Base-by-base conservation (phyloP, 352 stramenopile species). In the Globisporangium cederbergense region DNA sequence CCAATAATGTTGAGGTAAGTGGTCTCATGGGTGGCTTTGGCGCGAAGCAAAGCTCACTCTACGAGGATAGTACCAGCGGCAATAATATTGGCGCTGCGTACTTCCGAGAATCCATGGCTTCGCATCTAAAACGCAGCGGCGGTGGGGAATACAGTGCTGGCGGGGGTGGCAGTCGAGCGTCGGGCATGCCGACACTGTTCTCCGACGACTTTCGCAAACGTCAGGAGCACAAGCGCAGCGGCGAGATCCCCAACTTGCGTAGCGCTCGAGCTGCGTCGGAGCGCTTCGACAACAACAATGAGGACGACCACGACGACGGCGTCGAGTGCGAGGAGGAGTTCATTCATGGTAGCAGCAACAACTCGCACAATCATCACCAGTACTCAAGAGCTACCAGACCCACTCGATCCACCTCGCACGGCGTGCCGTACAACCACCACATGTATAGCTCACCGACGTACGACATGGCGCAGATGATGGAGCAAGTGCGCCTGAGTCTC, bases 381-480 rank as follows among this genome's bases (percentile, higher is more conserved):
- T 45, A 58, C 20, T 4, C 52, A 6, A 45, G 52, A 45, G 18
- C 32, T 16, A 25, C 11, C 38, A 45, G 38, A 45, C 38, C 38
- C 38, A 16, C 66, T 42, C 56, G 40, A 47, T 32, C 62, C 2
- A 28, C 16, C 40, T 10, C 20, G 5, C 56, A 40, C 14, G 25
- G 68, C 51, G 32, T 66, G 50, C 22, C 65, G 49, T 71, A 72
- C 25, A 28, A 28, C 54, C 76, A 87, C 18, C 77, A 88, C 18
- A 80, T 86, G 76, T 91, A 85, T 56, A 68, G 62, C 22, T 90
- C 79, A n/a, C 83, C 78, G 52, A 84, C 78, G 30, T 93, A 93
- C 70, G 79, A 95, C 65, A 69, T 93, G 38, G 78, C 83, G 20
- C 81, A 90, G 53, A 90, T 95, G 83, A 95, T 93, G 80, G 86